Evolutionary conservation across 208 protist genomes (phyloP), one percentile per base, ranked within the genome.

Genomic region (Phytomonas francai): DNA sequence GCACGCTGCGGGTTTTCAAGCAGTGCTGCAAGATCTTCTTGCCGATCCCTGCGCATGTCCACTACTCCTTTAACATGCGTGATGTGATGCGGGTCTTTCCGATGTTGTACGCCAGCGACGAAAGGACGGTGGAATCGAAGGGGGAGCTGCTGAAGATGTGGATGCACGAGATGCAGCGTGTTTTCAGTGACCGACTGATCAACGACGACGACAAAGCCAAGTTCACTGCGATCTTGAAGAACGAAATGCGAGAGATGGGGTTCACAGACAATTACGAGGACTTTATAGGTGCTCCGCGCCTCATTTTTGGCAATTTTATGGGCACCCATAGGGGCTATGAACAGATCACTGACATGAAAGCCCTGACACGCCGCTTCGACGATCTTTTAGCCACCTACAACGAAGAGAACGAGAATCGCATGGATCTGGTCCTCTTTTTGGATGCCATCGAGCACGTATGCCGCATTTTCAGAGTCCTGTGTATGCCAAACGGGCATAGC

Each of bases 31-130:
- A 91, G 67, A 71, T 81, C 25, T 94, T 99, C 45, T 71, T 99
- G 25, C 98, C 98, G 28, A 99, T 97, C 5, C 98, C 98, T 16
- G 87, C 94, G 8, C 98, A 99, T 70, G 94, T 97, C 36, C 98
- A 99, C 76, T 99, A 99, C 80, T 97, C 96, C 8, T 99, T 99
- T 85, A 99, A 99, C 84, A 88, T 99, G 85, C 92, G 98, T 22
- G 98, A 99, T 79, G 78, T 99, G 9, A 92, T 96, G 74, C 97
- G 97, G n/a, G 95, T 99, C 59, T 97, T 99, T 61, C 94, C 98
- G 32, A 93, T 98, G 77, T 72, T 99, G n/a, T 95, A 97, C 76
- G 73, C 81, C 25, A 83, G 79, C 22, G 80, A 96, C 56, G 49
- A 83, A 22, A 93, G 84, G 62, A 78, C 72, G 42, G 59, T 99